Conservation (phyloP, 805 yeast genomes). For the Candida glaebosa region DNA sequence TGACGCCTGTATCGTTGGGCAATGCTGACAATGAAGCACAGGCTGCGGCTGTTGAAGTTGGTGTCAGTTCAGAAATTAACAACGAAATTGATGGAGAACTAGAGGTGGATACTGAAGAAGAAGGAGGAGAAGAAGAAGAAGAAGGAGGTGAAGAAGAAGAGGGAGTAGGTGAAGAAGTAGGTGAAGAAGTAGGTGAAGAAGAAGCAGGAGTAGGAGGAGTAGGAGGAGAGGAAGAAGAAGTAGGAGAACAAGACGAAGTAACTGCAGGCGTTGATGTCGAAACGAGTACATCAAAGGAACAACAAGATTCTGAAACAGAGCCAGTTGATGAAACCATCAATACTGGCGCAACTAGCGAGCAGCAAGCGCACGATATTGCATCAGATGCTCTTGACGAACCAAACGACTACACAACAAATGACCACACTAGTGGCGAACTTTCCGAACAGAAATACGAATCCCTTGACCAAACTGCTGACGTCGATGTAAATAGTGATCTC, state of each 20-base stretch:
- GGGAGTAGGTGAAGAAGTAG: background rate
- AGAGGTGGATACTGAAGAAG: background rate
- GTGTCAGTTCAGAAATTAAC: constrained; percentile 1
- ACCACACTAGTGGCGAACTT: background rate
- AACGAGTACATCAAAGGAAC: background rate
- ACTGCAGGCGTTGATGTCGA: background rate
- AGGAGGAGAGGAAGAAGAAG: background rate
- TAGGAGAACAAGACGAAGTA: background rate
- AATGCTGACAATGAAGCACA: constrained; percentile 3
- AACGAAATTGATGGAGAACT: background rate
- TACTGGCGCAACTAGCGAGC: background rate
- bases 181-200: background rate
- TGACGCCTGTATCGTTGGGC: background rate
- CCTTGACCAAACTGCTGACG: background rate
- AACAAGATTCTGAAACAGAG: too few relatives aligned
- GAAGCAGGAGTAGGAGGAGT: background rate
- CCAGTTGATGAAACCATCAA: too few relatives aligned
- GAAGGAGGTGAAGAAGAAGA: background rate
- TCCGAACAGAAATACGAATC: too few relatives aligned
- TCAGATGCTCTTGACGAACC: background rate
- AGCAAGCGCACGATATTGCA: background rate
- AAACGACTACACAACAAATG: background rate
- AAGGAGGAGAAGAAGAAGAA: background rate
- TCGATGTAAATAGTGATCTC: constrained; percentile 8
- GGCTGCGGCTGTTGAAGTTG: constrained; percentile 4